Conservation (phyloP, 1,139 yeast genomes). For the Yamadazyma sp. region DNA sequence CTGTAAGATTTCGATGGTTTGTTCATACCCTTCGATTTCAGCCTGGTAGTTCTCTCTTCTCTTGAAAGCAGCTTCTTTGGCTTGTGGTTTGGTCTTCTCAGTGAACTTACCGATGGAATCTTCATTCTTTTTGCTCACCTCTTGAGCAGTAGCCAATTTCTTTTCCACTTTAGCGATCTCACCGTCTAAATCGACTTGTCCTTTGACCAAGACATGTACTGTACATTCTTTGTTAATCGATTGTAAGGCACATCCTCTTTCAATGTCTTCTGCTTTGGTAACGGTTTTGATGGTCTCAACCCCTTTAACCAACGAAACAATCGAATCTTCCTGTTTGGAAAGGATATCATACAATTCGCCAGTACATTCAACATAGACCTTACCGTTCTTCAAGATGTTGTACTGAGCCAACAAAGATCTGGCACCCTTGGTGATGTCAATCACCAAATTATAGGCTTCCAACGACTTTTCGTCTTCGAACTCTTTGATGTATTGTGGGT, state of each 20-base stretch:
- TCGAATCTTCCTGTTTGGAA: slow-evolving; percentile 72
- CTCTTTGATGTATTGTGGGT: slow-evolving; percentile 65
- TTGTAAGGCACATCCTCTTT: slow-evolving; percentile 87
- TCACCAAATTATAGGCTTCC: slow-evolving; percentile 75
- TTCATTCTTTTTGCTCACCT: slow-evolving; percentile 40
- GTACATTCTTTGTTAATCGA: slow-evolving; percentile 78
- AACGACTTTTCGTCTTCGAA: slow-evolving; percentile 66
- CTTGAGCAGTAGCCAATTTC: slow-evolving; percentile 66
- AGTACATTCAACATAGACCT: slow-evolving; percentile 73
- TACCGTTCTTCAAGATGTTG: slow-evolving; percentile 83
- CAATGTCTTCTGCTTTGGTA: slow-evolving; percentile 53
- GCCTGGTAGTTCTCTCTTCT: slow-evolving; percentile 74
- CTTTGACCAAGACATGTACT: slow-evolving; percentile 90
- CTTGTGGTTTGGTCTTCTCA: slow-evolving; percentile 79
- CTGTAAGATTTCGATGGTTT: slow-evolving; percentile 74
- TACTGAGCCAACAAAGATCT: slow-evolving; percentile 91
- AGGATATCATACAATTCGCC: slow-evolving; percentile 54
- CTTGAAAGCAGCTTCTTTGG: slow-evolving; percentile 71
- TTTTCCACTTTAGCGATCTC: slow-evolving; percentile 81
- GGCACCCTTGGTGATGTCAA: slow-evolving; percentile 87
- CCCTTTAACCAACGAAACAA: slow-evolving; percentile 88
- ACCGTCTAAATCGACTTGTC: slow-evolving; percentile 88
- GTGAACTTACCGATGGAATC: slow-evolving; percentile 69
- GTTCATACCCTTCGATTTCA: slow-evolving; percentile 82
- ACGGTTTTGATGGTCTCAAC: slow-evolving; percentile 72